Evolutionary conservation across 1,284 basidiomycete species (phyloP).

Genomic region (Peniophora sp.): DNA sequence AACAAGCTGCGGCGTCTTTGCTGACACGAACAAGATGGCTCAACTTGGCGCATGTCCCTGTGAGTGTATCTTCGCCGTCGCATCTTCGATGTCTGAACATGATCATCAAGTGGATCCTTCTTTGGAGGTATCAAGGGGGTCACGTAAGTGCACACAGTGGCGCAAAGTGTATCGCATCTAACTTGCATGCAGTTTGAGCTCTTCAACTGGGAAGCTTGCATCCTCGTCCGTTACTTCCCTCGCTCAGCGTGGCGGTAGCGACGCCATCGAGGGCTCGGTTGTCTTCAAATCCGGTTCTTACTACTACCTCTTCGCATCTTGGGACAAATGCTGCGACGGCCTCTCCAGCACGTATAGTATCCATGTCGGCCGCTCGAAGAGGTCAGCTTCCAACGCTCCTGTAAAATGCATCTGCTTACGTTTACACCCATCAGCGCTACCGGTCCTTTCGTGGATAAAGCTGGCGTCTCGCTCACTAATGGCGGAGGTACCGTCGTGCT

Average conservation of each 20-base stretch:
- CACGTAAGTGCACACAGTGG: slow-evolving; percentile 5
- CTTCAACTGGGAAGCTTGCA: slow-evolving; percentile 35
- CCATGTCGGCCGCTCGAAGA: slow-evolving; percentile 42
- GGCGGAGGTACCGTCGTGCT: slow-evolving; percentile 51
- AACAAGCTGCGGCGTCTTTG: too few relatives aligned
- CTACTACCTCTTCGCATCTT: slow-evolving; percentile 38
- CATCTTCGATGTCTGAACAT: too few relatives aligned
- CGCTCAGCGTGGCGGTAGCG: slow-evolving; percentile 32
- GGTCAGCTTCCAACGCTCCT: slow-evolving; percentile 25
- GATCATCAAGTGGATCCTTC: slow-evolving; percentile 16
- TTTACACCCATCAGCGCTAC: slow-evolving; percentile 19
- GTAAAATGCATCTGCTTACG: too few relatives aligned
- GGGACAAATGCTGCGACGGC: slow-evolving; percentile 49
- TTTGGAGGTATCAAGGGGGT: slow-evolving; percentile 43
- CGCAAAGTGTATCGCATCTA: not conserved
- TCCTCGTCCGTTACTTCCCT: slow-evolving; percentile 31
- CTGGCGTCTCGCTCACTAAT: slow-evolving; percentile 34
- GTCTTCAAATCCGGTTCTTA: slow-evolving; percentile 33
- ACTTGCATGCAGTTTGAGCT: slow-evolving; percentile 18
- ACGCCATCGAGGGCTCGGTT: slow-evolving; percentile 36
- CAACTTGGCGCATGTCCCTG: too few relatives aligned
- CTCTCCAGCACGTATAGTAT: slow-evolving; percentile 36
- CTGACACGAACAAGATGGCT: too few relatives aligned
- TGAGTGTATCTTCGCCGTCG: too few relatives aligned
- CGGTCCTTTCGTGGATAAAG: slow-evolving; percentile 40